These are phyloP conservation scores for Suillus discolor DNA, from an alignment of 768 basidiomycete genomes.

Conservation along the genomic window DNA sequence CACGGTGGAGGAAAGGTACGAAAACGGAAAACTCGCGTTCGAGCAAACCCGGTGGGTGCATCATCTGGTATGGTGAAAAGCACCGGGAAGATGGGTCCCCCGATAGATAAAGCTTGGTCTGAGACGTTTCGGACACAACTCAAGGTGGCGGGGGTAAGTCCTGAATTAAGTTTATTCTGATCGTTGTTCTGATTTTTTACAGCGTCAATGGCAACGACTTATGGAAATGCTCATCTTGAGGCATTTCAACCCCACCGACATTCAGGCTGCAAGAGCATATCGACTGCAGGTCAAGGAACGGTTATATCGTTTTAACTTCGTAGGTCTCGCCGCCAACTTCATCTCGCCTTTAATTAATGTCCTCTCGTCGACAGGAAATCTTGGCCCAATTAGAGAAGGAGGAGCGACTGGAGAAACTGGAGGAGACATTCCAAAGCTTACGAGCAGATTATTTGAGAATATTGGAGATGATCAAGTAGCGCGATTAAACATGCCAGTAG, in stretches of 20 bases:
- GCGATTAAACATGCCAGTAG: too few species aligned
- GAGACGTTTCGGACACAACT: constrained; percentile 80
- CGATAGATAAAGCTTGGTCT: constrained; percentile 73
- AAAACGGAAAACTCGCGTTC: constrained; percentile 43
- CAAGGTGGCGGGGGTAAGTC: constrained; percentile 85
- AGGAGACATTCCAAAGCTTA: constrained; percentile 91
- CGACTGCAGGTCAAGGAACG: constrained; percentile 94
- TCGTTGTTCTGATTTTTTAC: constrained; percentile 6
- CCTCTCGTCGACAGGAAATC: constrained; percentile 61
- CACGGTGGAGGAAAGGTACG: constrained; percentile 49
- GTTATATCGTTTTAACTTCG: constrained; percentile 93
- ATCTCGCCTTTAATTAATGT: constrained; percentile 6
- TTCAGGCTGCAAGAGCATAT: constrained; percentile 60
- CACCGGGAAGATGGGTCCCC: constrained; percentile 75
- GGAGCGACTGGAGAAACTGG: constrained; percentile 85
- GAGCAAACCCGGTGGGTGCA: constrained; percentile 24
- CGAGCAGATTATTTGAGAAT: constrained; percentile 84
- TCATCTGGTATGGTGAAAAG: constrained; percentile 22
- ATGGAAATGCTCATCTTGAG: constrained; percentile 88
- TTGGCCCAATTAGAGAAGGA: constrained; percentile 85
- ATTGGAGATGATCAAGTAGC: constrained; percentile 49
- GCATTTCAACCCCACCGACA: constrained; percentile 65
- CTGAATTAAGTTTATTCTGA: constrained; percentile 2
- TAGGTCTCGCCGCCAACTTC: constrained; percentile 39
- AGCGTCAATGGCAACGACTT: constrained; percentile 94